These are phyloP conservation scores for Aspergillus awamori DNA, from an alignment of 2,329 filamentous ascomycete genomes.

Conservation along the genomic window DNA sequence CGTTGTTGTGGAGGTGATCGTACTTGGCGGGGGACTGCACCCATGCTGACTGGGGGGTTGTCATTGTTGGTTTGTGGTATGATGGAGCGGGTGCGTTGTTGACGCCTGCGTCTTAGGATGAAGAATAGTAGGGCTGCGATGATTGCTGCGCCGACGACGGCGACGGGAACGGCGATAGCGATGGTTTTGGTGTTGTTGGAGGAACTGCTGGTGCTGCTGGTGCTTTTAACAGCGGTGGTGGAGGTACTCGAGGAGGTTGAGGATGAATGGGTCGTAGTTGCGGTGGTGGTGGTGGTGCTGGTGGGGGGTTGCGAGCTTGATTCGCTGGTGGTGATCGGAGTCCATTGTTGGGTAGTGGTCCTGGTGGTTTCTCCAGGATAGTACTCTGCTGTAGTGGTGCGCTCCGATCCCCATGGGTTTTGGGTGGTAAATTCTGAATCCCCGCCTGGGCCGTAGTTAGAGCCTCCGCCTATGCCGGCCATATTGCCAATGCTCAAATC, in stretches of 20 bases:
- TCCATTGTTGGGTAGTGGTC: neutral
- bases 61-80: neutral
- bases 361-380: neutral
- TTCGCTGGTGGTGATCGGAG: neutral
- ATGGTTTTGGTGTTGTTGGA: constrained; percentile 12
- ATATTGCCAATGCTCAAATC: neutral
- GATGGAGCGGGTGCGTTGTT: constrained; percentile 16
- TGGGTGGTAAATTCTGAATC: neutral
- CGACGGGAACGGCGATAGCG: constrained; percentile 39
- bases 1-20: constrained; percentile 11
- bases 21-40: constrained; percentile 7
- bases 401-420: neutral
- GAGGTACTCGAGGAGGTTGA: neutral
- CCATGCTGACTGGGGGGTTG: constrained; percentile 8
- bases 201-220: neutral
- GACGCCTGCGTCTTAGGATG: constrained; percentile 27
- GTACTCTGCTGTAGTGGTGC: neutral
- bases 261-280: neutral
- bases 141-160: constrained; percentile 31
- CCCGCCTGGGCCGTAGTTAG: neutral
- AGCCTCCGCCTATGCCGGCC: neutral
- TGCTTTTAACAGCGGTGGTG: neutral
- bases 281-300: neutral
- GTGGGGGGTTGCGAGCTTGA: neutral
- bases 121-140: constrained; percentile 31